Conservation (phyloP, 306 rosid species). For the Cucumis cinereus region DNA sequence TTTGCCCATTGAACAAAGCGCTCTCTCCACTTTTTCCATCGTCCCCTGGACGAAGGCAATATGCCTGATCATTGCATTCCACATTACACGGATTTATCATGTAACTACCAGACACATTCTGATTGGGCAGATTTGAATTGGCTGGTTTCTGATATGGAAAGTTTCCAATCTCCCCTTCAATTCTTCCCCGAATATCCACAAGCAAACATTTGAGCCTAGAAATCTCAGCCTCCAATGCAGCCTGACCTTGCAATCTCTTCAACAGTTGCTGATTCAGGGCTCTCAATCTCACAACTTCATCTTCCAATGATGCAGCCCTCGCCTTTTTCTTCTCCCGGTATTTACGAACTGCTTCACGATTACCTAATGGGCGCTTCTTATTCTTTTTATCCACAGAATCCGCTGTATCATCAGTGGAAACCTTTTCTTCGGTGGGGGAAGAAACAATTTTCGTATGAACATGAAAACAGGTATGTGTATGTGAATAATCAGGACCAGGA, state of each 20-base stretch:
- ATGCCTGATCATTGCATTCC: slow-evolving; percentile 68
- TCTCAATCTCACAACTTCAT: slow-evolving; percentile 70
- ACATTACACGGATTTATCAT: slow-evolving; percentile 75
- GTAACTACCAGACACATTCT: slow-evolving; percentile 33
- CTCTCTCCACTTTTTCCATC: slow-evolving; percentile 48
- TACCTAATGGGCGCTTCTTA: slow-evolving; percentile 64
- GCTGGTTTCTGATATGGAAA: slow-evolving; percentile 75
- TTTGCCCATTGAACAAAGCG: slow-evolving; percentile 29
- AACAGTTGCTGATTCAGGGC: slow-evolving; percentile 70
- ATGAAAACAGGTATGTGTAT: slow-evolving; percentile 91
- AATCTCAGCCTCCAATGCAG: slow-evolving; percentile 83
- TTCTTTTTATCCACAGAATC: slow-evolving; percentile 68
- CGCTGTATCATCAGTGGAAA: slow-evolving; percentile 60
- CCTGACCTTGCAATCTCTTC: slow-evolving; percentile 79
- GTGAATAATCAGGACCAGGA: slow-evolving; percentile 84
- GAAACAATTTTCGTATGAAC: slow-evolving; percentile 84
- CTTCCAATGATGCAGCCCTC: slow-evolving; percentile 76
- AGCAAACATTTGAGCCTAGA: slow-evolving; percentile 89
- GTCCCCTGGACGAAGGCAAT: slow-evolving; percentile 50
- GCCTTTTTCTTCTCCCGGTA: slow-evolving; percentile 97
- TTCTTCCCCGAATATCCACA: slow-evolving; percentile 94
- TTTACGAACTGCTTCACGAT: slow-evolving; percentile 85
- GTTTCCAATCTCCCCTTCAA: slow-evolving; percentile 89
- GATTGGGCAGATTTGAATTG: slow-evolving; percentile 22
- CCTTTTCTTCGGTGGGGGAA: slow-evolving; percentile 47